These are phyloP conservation scores for Salix exigua DNA, from an alignment of 345 rosid genomes.

Conservation along the genomic window DNA sequence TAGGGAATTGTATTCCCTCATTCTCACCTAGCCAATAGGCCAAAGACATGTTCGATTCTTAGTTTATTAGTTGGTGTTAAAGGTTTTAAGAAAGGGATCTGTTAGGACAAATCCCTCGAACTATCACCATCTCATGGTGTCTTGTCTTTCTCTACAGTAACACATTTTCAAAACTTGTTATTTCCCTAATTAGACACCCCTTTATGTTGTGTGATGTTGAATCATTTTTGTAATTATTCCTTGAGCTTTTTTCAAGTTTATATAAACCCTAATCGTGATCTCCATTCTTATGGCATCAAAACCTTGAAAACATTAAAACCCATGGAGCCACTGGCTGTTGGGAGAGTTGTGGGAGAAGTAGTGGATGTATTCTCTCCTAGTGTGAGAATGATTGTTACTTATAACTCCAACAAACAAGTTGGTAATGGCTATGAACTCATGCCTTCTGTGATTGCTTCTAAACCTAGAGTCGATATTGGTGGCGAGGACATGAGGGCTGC, in stretches of 20 bases:
- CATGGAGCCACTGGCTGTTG: slow-evolving; percentile 53
- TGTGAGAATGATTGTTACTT: slow-evolving; percentile 58
- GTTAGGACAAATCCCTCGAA: neutral
- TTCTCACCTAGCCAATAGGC: slow-evolving; percentile 33
- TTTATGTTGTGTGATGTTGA: neutral
- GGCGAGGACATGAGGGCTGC: slow-evolving; percentile 74
- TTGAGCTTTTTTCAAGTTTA: slow-evolving; percentile 22
- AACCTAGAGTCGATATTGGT: slow-evolving; percentile 69
- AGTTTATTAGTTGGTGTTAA: neutral
- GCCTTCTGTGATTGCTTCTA: slow-evolving; percentile 48
- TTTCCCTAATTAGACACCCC: slow-evolving; percentile 14
- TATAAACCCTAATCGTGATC: neutral
- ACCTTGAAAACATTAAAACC: neutral
- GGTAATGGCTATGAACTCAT: slow-evolving; percentile 67
- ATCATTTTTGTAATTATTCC: slow-evolving; percentile 22
- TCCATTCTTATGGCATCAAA: neutral
- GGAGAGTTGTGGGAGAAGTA: slow-evolving; percentile 77
- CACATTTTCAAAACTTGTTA: slow-evolving; percentile 11
- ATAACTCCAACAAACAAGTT: slow-evolving; percentile 57
- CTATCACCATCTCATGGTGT: neutral
- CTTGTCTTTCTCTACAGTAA: neutral
- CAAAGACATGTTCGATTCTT: slow-evolving; percentile 33
- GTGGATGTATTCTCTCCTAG: slow-evolving; percentile 58
- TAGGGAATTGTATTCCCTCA: slow-evolving; percentile 26
- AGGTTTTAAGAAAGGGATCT: neutral